Conservation (phyloP, 192 early-diverging fungal species). For the Entrophospora sp. region DNA sequence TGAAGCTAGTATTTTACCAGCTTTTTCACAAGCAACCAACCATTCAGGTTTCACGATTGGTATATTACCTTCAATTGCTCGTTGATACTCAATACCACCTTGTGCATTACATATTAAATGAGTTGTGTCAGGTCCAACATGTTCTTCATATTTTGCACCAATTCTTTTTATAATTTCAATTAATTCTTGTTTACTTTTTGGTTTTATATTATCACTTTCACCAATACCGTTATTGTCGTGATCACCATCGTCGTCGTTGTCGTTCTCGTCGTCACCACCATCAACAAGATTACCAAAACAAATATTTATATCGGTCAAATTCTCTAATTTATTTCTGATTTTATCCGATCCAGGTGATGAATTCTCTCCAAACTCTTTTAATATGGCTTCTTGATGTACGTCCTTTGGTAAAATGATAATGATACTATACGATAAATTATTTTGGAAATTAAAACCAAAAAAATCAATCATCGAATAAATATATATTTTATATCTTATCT, state of each 20-base stretch:
- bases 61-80: constrained; percentile 80
- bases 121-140: constrained; percentile 79
- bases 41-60: constrained; percentile 94
- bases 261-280: constrained; percentile 47
- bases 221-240: too few relatives aligned
- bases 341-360: too few relatives aligned
- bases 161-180: constrained; percentile 69
- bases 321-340: too few relatives aligned
- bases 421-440: too few relatives aligned
- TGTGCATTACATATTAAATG: constrained; percentile 83
- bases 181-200: too few relatives aligned
- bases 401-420: constrained; percentile 14
- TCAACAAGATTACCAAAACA: constrained; percentile 86
- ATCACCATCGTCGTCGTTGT: too few relatives aligned
- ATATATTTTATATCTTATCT: too few relatives aligned
- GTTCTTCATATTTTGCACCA: constrained; percentile 79
- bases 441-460: too few relatives aligned
- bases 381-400: too few relatives aligned
- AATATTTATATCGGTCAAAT: constrained; percentile 89
- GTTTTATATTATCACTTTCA: too few relatives aligned
- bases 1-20: constrained; percentile 70
- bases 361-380: too few relatives aligned
- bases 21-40: constrained; percentile 81
- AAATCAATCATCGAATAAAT: too few relatives aligned
- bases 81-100: constrained; percentile 78